A percentile compares a stretch with the other conserved stretches of the same genome.
Conservation (phyloP, 495 filamentous ascomycete species). For the Penicilliopsis zonata region DNA sequence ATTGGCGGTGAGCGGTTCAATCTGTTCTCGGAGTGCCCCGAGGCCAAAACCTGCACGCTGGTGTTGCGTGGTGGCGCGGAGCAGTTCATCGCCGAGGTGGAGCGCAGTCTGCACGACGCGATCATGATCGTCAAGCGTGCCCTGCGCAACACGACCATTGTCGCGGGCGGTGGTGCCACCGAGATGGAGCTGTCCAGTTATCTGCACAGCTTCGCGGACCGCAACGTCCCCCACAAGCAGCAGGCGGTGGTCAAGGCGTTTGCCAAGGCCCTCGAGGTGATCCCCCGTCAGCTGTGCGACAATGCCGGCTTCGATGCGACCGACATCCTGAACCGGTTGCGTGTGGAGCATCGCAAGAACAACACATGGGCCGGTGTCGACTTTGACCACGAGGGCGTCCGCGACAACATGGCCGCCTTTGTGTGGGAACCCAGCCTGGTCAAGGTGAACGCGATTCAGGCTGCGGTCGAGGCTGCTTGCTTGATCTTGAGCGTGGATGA, state of each 20-base stretch:
- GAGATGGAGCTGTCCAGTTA: conserved; percentile 97
- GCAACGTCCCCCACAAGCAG: conserved; percentile 86
- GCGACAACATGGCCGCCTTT: conserved; percentile 85
- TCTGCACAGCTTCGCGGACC: conserved; percentile 82
- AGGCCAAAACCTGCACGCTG: conserved; percentile 92
- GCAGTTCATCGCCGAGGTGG: conserved; percentile 98
- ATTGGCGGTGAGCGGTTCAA: conserved; percentile 97
- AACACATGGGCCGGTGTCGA: conserved; percentile 93
- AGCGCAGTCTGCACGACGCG: conserved; percentile 92
- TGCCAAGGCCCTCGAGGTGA: conserved; percentile 92
- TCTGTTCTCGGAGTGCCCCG: conserved; percentile 91
- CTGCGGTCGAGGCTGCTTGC: conserved; percentile 88
- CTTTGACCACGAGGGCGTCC: conserved; percentile 80
- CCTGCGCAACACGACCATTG: conserved; percentile 84
- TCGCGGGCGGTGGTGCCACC: conserved; percentile 85
- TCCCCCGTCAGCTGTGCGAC: conserved; percentile 92
- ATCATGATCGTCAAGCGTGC: conserved; percentile 99
- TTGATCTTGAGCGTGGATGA: conserved; percentile 94
- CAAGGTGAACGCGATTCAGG: conserved; percentile 95
- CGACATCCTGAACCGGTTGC: conserved; percentile 87
- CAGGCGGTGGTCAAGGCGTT: conserved; percentile 96
- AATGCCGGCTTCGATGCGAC: conserved; percentile 98
- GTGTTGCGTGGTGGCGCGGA: conserved; percentile 92
- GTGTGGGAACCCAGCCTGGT: conserved; percentile 96
- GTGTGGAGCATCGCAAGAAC: conserved; percentile 87